Base-by-base conservation (phyloP, 129 eudicot species). In the Solidago caesia region DNA sequence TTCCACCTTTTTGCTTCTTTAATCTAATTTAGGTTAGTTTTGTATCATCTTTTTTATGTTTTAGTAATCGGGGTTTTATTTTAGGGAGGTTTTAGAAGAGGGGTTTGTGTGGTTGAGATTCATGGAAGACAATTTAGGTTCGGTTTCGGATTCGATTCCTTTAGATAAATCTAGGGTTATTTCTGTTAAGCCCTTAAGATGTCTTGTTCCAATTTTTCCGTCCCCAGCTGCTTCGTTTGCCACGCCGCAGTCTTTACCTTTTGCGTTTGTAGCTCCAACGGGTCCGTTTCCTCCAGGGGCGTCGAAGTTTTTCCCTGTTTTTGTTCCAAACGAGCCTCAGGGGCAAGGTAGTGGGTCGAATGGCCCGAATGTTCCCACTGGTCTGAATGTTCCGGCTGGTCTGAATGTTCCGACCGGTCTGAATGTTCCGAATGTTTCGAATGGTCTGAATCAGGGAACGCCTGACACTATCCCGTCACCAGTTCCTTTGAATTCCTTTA, bases 281-380 rank as follows among this genome's bases (percentile, higher is more conserved):
- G 84, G 86, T 49, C 81, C 91, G 5, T 86, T 83, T 44, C 91
- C 91, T 14, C 46, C 87, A n/a, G 91, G 88, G 29, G 80, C 76
- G 10, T 45, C 86, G 6, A 85, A 85, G 0, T 83, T 86, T 80
- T 86, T 75, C 75, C 91, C 91, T 27, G 77, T 83, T 66, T 73
- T 80, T 76, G 58, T 68, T 63, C 67, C 82, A 4, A 80, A 41
- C 25, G 87, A 77, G 51, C 68, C 73, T 47, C 79, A 25, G 27
- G 60, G 11, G 27, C 76, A 67, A 14, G 53, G 41, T 12, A 70
- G 46, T 4, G 57, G 15, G 42, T 44, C 60, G 3, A 33, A 33
- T 33, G 39, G 39, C 5, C 5, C 45, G 5, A 10, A 33, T 33
- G 2, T 33, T 33, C 39, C 39, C 39, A 33, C 39, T 33, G 39